Evolutionary conservation across 2,329 filamentous ascomycete genomes (phyloP).

Genomic region (Dactylellina parvicollis): DNA sequence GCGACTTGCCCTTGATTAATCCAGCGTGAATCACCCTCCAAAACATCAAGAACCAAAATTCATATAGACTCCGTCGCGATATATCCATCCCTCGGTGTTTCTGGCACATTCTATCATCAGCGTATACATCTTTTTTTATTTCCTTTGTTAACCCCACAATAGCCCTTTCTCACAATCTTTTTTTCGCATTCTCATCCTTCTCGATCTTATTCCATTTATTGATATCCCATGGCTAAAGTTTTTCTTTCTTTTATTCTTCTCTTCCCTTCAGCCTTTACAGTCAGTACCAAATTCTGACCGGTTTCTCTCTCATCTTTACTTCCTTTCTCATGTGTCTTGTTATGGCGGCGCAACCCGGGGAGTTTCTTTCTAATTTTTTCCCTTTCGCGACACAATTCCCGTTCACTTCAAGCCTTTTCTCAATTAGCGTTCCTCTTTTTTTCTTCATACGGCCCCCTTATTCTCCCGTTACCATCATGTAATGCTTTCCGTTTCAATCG

Average conservation of each 20-base stretch:
- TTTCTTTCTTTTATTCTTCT: constrained; percentile 5
- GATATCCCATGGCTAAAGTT: constrained; percentile 46
- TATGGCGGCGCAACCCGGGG: constrained; percentile 49
- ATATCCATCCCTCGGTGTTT: constrained; percentile 15
- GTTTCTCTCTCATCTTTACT: constrained; percentile 19
- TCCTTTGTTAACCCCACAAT: constrained; percentile 37
- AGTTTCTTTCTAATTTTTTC: constrained; percentile 20
- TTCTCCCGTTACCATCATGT: constrained; percentile 18
- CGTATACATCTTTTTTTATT: constrained; percentile 19
- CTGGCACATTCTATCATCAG: constrained; percentile 20
- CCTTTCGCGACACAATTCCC: neutral
- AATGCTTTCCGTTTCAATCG: constrained; percentile 9
- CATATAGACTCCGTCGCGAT: constrained; percentile 20
- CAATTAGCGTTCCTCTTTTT: constrained; percentile 19
- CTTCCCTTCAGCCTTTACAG: neutral
- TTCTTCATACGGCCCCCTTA: constrained; percentile 10
- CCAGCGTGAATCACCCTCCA: neutral
- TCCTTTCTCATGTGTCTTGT: constrained; percentile 35
- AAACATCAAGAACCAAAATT: neutral
- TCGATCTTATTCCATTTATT: constrained; percentile 38
- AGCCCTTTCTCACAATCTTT: neutral
- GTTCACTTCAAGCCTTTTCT: constrained; percentile 10
- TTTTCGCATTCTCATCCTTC: constrained; percentile 21
- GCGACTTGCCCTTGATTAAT: constrained; percentile 63
- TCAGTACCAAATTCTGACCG: neutral